Base-by-base conservation (phyloP, 345 rosid genomes). In the Heritiera littoralis region DNA sequence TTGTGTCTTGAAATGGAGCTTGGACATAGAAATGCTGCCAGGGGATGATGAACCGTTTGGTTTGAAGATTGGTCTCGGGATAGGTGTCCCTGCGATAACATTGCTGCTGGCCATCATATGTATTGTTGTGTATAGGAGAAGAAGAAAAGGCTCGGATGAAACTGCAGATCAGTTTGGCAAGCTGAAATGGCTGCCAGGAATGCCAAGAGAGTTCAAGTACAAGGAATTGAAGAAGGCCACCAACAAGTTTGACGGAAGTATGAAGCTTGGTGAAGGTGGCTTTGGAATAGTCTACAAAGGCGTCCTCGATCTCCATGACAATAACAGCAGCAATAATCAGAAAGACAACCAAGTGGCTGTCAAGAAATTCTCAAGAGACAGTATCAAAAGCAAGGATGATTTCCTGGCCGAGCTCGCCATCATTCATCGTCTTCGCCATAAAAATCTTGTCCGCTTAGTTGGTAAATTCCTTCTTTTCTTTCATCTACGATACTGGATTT, bases 351-450 rank as follows among this genome's bases (percentile, higher is more conserved):
- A 82, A 79, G 77, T 87, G 45, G 90, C 92, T 0, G 92, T 87
- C 48, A 89, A 89, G 80, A 87, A 84, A 72, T 89, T 89, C 83
- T 80, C 82, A 60, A 80, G 90, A 68, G 92, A 86, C 30, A 80
- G 54, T 46, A 79, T 86, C 55, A 83, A 89, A 81, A 72, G 92
- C 77, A 84, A 89, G 66, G 88, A 80, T 64, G 92, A 84, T 77
- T 86, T 89, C 80, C 30, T 89, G 72, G 82, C 88, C 0, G 92
- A 89, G 73, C 89, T 89, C 38, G 74, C 80, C 45, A 84, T 88
- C 76, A 89, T 89, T 78, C 87, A 88, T 55, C 87, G 88, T 61
- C 88, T 88, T 20, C 87, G 87, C 45, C 89, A 88, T 70, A 86
- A 77, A 76, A 80, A 88, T 75, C 89, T 88, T 2, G 89, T 86